Evolutionary conservation across 306 rosid species (phyloP).

Genomic region (Gillenia trifoliata): DNA sequence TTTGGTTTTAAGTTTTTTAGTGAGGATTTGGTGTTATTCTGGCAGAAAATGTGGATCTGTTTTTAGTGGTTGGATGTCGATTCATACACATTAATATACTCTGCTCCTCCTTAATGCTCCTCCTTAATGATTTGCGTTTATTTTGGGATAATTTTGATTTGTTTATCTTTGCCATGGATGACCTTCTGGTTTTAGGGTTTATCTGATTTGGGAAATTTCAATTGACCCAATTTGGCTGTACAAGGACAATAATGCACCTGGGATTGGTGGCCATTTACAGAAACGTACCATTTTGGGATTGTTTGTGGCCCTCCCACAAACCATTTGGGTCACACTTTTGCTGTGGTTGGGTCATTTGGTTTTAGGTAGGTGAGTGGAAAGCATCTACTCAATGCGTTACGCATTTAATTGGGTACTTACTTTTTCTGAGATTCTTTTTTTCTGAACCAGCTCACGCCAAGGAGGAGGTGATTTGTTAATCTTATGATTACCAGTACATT

Average conservation of each 20-base stretch:
- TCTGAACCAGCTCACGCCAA: not conserved
- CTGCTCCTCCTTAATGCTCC: constrained; percentile 7
- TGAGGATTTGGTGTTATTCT: not conserved
- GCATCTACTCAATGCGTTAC: not conserved
- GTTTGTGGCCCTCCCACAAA: not conserved
- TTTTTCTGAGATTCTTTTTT: no score
- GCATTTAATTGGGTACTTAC: not conserved
- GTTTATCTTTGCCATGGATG: not conserved
- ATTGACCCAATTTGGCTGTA: not conserved
- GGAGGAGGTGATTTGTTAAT: not conserved
- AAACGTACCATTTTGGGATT: not conserved
- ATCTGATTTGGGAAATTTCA: not conserved
- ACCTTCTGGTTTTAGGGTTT: not conserved
- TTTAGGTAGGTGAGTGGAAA: not conserved
- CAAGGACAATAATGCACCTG: not conserved
- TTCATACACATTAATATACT: constrained; percentile 17
- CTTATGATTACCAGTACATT: no score
- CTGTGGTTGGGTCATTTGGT: not conserved
- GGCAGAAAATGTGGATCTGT: constrained; percentile 4
- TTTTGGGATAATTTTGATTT: not conserved
- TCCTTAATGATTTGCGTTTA: not conserved
- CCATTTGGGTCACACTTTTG: not conserved
- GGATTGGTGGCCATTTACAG: not conserved
- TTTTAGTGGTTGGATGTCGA: constrained; percentile 6
- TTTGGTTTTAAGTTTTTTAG: not conserved